Percentiles rank a stretch among this genome's conserved stretches.
Evolutionary conservation across 116 monocot species (phyloP).

Genomic region (Dioscorea cayenensis): DNA sequence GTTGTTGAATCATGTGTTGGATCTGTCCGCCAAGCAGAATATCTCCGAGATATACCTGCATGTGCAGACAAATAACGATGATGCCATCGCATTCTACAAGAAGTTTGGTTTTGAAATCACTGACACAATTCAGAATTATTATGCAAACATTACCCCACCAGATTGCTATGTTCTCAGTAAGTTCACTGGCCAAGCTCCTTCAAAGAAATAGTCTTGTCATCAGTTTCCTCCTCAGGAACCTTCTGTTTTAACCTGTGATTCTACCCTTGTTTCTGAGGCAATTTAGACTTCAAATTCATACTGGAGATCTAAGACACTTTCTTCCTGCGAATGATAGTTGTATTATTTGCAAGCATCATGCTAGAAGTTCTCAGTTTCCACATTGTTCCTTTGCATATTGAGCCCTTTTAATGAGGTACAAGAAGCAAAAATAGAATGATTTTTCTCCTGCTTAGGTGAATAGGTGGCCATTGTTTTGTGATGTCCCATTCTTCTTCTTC

Average conservation of each 20-base stretch:
- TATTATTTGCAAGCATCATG: not conserved
- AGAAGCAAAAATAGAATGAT: too few species aligned
- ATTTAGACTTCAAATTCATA: not conserved
- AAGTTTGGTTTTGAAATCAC: constrained; percentile 95
- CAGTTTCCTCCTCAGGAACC: not conserved
- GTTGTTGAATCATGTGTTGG: constrained; percentile 72
- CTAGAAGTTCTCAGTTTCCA: too few species aligned
- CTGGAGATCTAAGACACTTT: not conserved
- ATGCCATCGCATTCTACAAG: constrained; percentile 88
- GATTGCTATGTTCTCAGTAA: constrained; percentile 88
- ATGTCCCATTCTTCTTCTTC: too few species aligned
- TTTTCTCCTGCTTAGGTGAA: too few species aligned
- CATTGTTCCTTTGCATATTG: too few species aligned
- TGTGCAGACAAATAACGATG: constrained; percentile 94
- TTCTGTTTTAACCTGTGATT: not conserved
- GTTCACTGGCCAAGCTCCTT: constrained; percentile 26
- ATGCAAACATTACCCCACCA: constrained; percentile 80
- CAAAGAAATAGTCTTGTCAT: constrained; percentile 22
- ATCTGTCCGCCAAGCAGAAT: constrained; percentile 65
- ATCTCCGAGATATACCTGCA: constrained; percentile 89
- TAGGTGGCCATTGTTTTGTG: too few species aligned
- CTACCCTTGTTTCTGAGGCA: not conserved
- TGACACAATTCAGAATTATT: constrained; percentile 88
- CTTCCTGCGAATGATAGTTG: not conserved
- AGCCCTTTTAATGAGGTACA: too few species aligned